Base-by-base conservation (phyloP, 2,329 filamentous ascomycete genomes). In the Lasiodiplodia citricola region DNA sequence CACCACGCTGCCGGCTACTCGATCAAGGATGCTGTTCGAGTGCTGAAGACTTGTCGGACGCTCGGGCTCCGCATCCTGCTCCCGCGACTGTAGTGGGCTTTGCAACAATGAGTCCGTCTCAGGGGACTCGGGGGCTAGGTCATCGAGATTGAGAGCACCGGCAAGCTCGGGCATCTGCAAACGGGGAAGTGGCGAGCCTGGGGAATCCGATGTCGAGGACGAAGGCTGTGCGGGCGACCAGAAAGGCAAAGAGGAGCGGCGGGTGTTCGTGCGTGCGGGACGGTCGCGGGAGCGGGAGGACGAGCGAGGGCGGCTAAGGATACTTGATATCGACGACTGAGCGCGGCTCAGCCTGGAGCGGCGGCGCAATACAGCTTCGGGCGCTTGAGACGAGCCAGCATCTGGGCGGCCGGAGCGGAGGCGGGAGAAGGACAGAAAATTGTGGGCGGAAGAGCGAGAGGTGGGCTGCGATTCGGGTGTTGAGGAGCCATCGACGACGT, bases 141-240 rank as follows among this genome's bases (percentile, higher is more conserved):
- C 75, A 66, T 80, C 79, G 58, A 81, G 79, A 71, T 78, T 75
- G 35, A 80, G 71, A 55, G 79, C 38, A 35, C 58, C 58, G 23
- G 25, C 79, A 55, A 81, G 74, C 11, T 79, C 78, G 21, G 79
- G 78, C 6, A 78, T 73, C 56, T 76, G 76, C 18, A 77, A 71
- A 4, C 72, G 74, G 3, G 78, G 78, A 10, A 77, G 72, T 69
- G 75, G 75, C 47, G 76, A 79, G 62, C 75, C 76, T 65, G 70
- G 31, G 72, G 69, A 28, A 73, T 75, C 44, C 72, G 69, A 16
- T 18, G 73, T 21, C 72, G 69, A 31, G 74, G 72, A 66, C 72
- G 74, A 25, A 72, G 66, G 41, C 71, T 54, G 28, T 56, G 51
- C 5, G 16, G 60, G 60, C 60, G 60, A 50, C 72, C 68, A 69